Base-by-base conservation (phyloP, 1,284 basidiomycete genomes). In the Leccinum solheimii region DNA sequence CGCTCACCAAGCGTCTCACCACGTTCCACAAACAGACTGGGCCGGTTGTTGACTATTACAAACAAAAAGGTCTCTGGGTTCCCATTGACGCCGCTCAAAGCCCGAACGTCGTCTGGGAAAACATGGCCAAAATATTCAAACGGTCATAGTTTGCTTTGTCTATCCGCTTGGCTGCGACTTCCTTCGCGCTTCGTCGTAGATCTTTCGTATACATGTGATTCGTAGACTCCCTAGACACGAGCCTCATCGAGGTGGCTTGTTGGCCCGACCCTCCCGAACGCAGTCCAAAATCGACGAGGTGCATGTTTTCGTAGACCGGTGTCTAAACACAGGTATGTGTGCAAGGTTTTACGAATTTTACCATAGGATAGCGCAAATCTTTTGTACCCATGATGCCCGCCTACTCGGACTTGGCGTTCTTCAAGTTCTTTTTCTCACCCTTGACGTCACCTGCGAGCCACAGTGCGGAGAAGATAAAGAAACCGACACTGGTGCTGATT, bases 41-140 rank as follows among this genome's bases (percentile, higher is more conserved):
- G 3, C 95, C 96, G 34, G 97, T 99, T 30, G 92, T 95, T n/a
- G 94, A 94, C 58, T 98, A 97, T 82, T 99, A 99, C 86, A 92
- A 91, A 78, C 83, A 85, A 68, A 91, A 94, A 72, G 91, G 92
- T 55, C 84, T 97, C 57, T 97, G 94, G 94, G 81, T 84, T 59
- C 90, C 90, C 51, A 85, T 99, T 67, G 97, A 99, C 74, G 97
- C 95, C 61, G 91, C 95, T 30, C 97, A 98, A 80, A 86, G 89
- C 50, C 97, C 97, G 16, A 85, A 82, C 64, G 84, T 97, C 62
- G 96, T 98, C 30, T 98, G 96, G 96, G 87, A 91, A 67, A 88
- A 86, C 77, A 79, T 98, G 68, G 79, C 82, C 62, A 83, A 85
- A 69, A 78, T 89, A 56, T 91, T 91, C 70, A 64, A 58, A 55